A percentile compares a stretch with the other conserved stretches of the same genome.
These are phyloP conservation scores for Leishmania arabica DNA, from an alignment of 208 protist species.

Conservation along the genomic window DNA sequence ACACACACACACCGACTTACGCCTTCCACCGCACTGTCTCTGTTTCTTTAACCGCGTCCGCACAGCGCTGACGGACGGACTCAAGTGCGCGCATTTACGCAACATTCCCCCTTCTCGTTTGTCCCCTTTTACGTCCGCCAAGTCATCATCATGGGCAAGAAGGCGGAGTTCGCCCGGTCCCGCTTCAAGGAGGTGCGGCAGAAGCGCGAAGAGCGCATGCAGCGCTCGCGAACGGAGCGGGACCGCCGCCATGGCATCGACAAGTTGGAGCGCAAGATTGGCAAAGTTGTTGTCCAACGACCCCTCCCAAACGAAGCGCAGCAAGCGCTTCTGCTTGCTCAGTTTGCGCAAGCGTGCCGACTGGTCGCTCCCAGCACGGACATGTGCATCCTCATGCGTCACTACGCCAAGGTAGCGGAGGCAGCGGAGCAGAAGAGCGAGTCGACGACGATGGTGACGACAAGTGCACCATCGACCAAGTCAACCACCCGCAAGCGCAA, in stretches of 20 bases:
- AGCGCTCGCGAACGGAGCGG: constrained; percentile 56
- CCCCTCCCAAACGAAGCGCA: constrained; percentile 47
- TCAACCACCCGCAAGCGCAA: constrained; percentile 40
- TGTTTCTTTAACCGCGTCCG: background rate
- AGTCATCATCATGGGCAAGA: constrained; percentile 63
- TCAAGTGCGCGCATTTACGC: background rate
- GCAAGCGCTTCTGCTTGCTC: constrained; percentile 55
- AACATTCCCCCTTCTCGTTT: background rate
- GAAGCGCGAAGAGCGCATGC: constrained; percentile 52
- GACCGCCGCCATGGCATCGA: constrained; percentile 68
- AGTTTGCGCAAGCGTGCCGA: constrained; percentile 79
- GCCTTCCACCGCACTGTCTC: background rate
- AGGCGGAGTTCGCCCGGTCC: constrained; percentile 53
- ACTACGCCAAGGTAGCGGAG: constrained; percentile 33
- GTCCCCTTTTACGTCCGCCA: background rate
- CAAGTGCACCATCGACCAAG: constrained; percentile 12
- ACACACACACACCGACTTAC: background rate
- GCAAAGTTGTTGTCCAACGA: constrained; percentile 46
- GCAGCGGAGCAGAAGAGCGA: background rate
- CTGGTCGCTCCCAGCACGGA: constrained; percentile 63
- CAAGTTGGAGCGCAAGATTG: constrained; percentile 49
- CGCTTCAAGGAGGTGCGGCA: constrained; percentile 60
- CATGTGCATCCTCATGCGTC: constrained; percentile 70
- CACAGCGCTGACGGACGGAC: background rate
- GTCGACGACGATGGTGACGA: background rate